Evolutionary conservation across 2,329 filamentous ascomycete species (phyloP), one percentile per base, ranked within the genome.

Genomic region (Colletotrichum musicola): DNA sequence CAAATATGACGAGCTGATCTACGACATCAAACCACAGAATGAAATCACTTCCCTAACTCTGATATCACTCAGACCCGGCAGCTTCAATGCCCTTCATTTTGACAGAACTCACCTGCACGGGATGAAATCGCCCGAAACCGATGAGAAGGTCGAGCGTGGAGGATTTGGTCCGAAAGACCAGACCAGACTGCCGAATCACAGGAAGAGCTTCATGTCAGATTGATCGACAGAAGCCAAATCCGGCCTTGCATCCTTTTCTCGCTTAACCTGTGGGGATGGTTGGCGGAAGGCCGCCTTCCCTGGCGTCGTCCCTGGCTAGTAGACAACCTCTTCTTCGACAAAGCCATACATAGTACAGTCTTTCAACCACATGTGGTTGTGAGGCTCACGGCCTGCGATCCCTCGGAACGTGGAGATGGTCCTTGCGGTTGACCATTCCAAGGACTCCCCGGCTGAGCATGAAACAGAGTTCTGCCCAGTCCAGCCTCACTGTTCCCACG

Each of bases 201-300:
- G 58, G 4, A 35, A 47, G 51, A 64, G 60, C 61, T 53, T 38
- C 64, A 64, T 14, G 53, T 56, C 20, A 47, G 53, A 40, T 27
- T 64, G 44, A 58, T 64, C 53, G 46, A 47, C 64, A 20, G 59
- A 54, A 46, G 56, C 18, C 38, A 22, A 49, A 54, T 35, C 53
- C 25, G 14, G 18, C 27, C 58, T 64, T 12, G 0, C 6, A 4
- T 0, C 14, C 40, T 38, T 10, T 13, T 57, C 51, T 30, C 49
- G 4, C 49, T 27, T 10, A 35, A 35, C 30, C 30, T 4, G 20
- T n/a, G 44, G 22, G n/a, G 58, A 42, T 49, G 20, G n/a, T 35
- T 35, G 30, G 30, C 22, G 30, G 30, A 10, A 35, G 2, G 12
- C 51, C 51, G 6, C 1, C 4, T 50, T n/a, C 44, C 35, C 51